These are phyloP conservation scores for Croton laevigatus DNA, from an alignment of 441 rosid genomes.

Conservation along the genomic window DNA sequence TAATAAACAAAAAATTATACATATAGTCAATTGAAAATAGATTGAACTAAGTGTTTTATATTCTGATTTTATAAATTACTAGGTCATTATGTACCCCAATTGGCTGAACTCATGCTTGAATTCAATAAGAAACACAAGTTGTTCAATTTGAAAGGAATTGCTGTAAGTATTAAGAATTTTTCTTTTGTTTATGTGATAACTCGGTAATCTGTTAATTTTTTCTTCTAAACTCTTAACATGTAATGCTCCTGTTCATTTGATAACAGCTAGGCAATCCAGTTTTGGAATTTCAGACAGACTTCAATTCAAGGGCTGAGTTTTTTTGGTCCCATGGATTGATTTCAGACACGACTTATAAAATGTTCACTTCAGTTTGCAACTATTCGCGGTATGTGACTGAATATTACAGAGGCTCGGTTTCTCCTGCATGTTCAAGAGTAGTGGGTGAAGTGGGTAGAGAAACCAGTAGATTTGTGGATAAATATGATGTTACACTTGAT, in stretches of 20 bases:
- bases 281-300: constrained; percentile 75
- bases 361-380: constrained; percentile 87
- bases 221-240: constrained; percentile 1
- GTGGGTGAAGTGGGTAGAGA: constrained; percentile 78
- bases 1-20: constrained; percentile 6
- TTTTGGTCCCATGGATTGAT: constrained; percentile 97
- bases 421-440: constrained; percentile 77
- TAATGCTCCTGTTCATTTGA: not conserved
- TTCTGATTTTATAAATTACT: constrained; percentile 9
- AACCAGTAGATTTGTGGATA: constrained; percentile 91
- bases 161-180: constrained; percentile 50
- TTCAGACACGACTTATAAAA: constrained; percentile 75
- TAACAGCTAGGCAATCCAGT: constrained; percentile 92
- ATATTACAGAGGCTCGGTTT: constrained; percentile 73
- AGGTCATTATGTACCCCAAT: constrained; percentile 96
- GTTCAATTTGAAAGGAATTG: constrained; percentile 89
- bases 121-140: constrained; percentile 68
- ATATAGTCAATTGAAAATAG: not conserved
- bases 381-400: constrained; percentile 90
- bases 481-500: constrained; percentile 95
- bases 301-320: constrained; percentile 91
- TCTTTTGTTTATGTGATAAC: not conserved
- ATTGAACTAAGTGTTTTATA: constrained; percentile 8
- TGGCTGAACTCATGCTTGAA: constrained; percentile 80
- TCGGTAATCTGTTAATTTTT: not conserved